Conservation (phyloP, 805 yeast genomes). For the Cephaloascus albidus region DNA sequence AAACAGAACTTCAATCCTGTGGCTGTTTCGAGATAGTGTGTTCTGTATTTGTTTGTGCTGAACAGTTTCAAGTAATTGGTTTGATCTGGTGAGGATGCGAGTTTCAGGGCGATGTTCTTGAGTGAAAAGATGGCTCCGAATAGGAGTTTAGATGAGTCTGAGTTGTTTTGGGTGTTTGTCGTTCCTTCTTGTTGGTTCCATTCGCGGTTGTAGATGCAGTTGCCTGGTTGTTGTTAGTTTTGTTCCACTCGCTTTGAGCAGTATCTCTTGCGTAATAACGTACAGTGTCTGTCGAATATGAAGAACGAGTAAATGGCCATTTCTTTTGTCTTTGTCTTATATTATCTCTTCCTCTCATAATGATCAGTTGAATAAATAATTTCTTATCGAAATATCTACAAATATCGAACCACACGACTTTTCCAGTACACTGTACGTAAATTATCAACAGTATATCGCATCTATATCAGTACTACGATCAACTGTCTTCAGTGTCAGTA, state of each 20-base stretch:
- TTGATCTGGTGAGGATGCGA: conserved; percentile 17
- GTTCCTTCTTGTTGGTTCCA: conserved; percentile 34
- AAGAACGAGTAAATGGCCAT: conserved; percentile 77
- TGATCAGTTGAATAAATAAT: too few relatives aligned
- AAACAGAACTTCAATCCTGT: conserved; percentile 71
- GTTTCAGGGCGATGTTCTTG: conserved; percentile 59
- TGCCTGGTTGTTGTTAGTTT: conserved; percentile 21
- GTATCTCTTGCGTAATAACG: conserved; percentile 7
- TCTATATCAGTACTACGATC: too few relatives aligned
- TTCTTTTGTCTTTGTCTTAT: too few relatives aligned
- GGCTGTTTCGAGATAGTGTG: conserved; percentile 74
- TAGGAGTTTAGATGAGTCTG: conserved; percentile 69
- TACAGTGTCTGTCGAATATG: conserved; percentile 87
- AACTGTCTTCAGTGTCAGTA: too few relatives aligned
- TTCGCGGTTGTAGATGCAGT: conserved; percentile 76
- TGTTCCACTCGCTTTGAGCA: conserved; percentile 1
- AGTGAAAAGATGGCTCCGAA: conserved; percentile 82
- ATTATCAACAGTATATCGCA: too few relatives aligned
- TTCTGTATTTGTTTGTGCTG: conserved; percentile 67
- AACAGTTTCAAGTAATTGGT: conserved; percentile 37
- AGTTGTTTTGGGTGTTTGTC: conserved; percentile 45
- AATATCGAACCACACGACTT: too few relatives aligned
- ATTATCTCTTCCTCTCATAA: too few relatives aligned
- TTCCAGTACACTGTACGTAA: too few relatives aligned
- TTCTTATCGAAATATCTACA: too few relatives aligned